These are phyloP conservation scores for Alternaria postmessia DNA, from an alignment of 2,329 filamentous ascomycete species.

Conservation along the genomic window DNA sequence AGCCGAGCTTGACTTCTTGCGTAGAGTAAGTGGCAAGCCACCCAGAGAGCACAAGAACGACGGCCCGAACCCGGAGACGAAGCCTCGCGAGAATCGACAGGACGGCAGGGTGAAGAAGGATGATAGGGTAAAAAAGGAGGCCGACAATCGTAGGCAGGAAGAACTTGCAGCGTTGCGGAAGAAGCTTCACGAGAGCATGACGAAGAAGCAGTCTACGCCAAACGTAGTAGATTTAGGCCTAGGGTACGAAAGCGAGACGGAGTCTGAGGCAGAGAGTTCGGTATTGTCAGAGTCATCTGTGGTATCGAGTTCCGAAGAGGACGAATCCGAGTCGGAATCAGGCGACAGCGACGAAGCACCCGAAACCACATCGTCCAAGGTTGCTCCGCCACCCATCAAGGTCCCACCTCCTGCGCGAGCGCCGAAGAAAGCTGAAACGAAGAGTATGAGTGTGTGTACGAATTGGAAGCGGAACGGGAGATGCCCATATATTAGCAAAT, in stretches of 20 bases:
- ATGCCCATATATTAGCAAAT: constrained; percentile 38
- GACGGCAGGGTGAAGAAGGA: not conserved
- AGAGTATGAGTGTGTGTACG: constrained; percentile 28
- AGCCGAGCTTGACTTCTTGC: constrained; percentile 52
- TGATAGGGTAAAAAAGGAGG: constrained; percentile 7
- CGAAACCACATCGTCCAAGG: constrained; percentile 51
- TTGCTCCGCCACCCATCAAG: constrained; percentile 20
- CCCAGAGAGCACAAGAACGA: constrained; percentile 5
- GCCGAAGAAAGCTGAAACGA: constrained; percentile 10
- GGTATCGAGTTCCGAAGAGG: constrained; percentile 43
- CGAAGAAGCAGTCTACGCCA: constrained; percentile 25
- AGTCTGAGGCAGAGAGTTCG: constrained; percentile 34
- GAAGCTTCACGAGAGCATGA: constrained; percentile 45
- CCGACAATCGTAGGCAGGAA: constrained; percentile 10
- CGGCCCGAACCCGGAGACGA: not conserved
- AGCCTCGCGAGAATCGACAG: constrained; percentile 10
- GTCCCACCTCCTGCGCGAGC: constrained; percentile 23
- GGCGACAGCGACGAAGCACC: constrained; percentile 40
- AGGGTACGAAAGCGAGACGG: constrained; percentile 44
- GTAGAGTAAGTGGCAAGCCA: constrained; percentile 34
- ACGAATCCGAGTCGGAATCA: constrained; percentile 34
- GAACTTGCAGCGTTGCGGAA: constrained; percentile 47
- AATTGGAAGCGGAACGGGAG: constrained; percentile 37
- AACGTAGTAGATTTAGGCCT: constrained; percentile 36
- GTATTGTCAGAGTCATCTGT: constrained; percentile 40